These are phyloP conservation scores for Dicorynia guianensis DNA, from an alignment of 306 rosid genomes.

Conservation along the genomic window DNA sequence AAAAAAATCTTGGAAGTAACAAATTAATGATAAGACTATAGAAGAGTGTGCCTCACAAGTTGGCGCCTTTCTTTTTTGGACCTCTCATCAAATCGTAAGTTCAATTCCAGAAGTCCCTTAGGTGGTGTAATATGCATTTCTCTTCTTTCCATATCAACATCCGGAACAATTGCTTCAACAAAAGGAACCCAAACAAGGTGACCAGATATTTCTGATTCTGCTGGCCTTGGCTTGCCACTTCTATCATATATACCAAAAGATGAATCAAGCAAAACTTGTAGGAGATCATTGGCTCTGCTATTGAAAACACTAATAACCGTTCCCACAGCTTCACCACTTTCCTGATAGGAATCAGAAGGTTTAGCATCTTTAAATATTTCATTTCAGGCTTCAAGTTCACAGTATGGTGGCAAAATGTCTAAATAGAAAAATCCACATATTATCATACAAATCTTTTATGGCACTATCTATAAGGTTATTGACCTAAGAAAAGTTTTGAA, in stretches of 20 bases:
- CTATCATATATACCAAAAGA: slow-evolving; percentile 62
- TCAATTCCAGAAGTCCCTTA: slow-evolving; percentile 92
- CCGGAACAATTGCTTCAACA: slow-evolving; percentile 94
- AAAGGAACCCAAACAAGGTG: slow-evolving; percentile 90
- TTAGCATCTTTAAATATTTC: slow-evolving; percentile 42
- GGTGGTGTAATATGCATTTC: slow-evolving; percentile 91
- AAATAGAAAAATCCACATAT: slow-evolving; percentile 29
- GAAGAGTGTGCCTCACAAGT: slow-evolving; percentile 84
- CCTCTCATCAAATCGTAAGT: slow-evolving; percentile 76
- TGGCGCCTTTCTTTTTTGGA: slow-evolving; percentile 97
- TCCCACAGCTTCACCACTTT: slow-evolving; percentile 75
- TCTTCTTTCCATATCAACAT: slow-evolving; percentile 70
- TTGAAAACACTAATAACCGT: slow-evolving; percentile 73
- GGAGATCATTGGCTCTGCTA: slow-evolving; percentile 83
- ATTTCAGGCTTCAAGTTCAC: slow-evolving; percentile 28
- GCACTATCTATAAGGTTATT: slow-evolving; percentile 14
- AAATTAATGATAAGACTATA: slow-evolving; percentile 40
- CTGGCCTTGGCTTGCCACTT: slow-evolving; percentile 63
- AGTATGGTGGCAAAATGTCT: slow-evolving; percentile 25
- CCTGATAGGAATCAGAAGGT: slow-evolving; percentile 60
- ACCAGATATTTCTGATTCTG: slow-evolving; percentile 55
- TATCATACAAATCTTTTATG: slow-evolving; percentile 9
- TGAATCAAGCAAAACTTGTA: slow-evolving; percentile 77
- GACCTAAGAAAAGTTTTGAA: background rate
- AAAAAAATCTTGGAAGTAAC: slow-evolving; percentile 30